These are phyloP conservation scores for Dicorynia guianensis DNA, from an alignment of 306 rosid species.

Conservation along the genomic window DNA sequence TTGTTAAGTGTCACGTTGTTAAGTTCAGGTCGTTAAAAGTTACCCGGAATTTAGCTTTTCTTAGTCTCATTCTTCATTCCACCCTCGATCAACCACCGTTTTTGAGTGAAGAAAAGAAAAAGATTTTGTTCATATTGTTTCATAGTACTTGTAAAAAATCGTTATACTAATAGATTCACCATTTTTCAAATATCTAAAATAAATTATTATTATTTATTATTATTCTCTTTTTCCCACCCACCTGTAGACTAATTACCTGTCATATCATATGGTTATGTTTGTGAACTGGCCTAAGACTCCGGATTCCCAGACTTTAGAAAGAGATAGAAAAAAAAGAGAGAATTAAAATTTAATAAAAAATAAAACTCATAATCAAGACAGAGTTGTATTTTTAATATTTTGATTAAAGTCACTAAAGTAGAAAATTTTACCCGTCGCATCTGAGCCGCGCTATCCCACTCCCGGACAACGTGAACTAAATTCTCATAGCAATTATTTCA, in stretches of 20 bases:
- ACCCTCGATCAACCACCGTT: slow-evolving; percentile 18
- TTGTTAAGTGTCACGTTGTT: slow-evolving; percentile 28
- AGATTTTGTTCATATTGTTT: slow-evolving; percentile 13
- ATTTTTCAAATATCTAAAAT: slow-evolving; percentile 13
- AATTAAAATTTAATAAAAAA: too few relatives aligned
- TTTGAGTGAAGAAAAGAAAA: slow-evolving; percentile 7
- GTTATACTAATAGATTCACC: slow-evolving; percentile 11
- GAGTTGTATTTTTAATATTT: too few relatives aligned
- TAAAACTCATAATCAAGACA: too few relatives aligned
- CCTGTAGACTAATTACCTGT: slow-evolving; percentile 1
- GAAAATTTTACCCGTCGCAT: too few relatives aligned
- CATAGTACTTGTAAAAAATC: slow-evolving; percentile 40
- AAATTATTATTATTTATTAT: neutral
- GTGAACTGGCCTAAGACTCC: slow-evolving; percentile 16
- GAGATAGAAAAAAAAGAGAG: too few relatives aligned
- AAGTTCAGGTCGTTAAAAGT: slow-evolving; percentile 18
- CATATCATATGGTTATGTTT: neutral
- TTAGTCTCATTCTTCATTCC: slow-evolving; percentile 26
- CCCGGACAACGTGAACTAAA: too few relatives aligned
- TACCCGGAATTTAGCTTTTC: slow-evolving; percentile 19
- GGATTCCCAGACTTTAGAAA: too few relatives aligned
- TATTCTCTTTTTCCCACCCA: neutral
- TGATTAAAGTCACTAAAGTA: too few relatives aligned
- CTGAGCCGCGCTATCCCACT: too few relatives aligned
- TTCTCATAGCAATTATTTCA: too few relatives aligned